Evolutionary conservation across 2,329 filamentous ascomycete genomes (phyloP).

Genomic region (Botryotinia globosa): DNA sequence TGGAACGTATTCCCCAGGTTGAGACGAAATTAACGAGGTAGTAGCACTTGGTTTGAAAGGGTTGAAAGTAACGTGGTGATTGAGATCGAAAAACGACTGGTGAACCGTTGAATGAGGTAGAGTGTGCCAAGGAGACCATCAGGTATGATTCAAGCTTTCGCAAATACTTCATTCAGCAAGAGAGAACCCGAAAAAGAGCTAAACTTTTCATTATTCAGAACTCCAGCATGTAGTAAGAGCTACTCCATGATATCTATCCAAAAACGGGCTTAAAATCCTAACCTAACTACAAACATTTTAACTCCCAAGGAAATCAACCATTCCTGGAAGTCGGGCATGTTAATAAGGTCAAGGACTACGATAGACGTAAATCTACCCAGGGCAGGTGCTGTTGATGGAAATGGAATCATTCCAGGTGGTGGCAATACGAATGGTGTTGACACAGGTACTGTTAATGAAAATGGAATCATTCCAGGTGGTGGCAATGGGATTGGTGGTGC

Average conservation of each 20-base stretch:
- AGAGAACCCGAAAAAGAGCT: background rate
- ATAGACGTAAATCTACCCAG: too few relatives aligned
- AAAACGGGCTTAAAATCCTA: background rate
- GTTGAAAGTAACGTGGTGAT: background rate
- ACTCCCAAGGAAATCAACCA: background rate
- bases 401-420: too few relatives aligned
- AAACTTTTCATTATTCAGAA: accelerated
- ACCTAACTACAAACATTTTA: background rate
- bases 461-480: too few relatives aligned
- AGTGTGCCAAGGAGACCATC: background rate
- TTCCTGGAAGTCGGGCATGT: accelerated
- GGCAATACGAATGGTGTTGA: too few relatives aligned
- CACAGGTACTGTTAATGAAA: too few relatives aligned
- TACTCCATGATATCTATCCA: background rate
- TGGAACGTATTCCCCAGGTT: accelerated
- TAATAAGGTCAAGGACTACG: accelerated
- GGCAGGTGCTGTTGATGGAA: too few relatives aligned
- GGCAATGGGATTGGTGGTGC: too few relatives aligned
- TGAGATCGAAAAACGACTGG: background rate
- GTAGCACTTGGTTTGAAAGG: background rate
- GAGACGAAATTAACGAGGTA: background rate
- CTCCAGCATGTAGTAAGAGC: background rate
- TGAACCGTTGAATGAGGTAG: background rate
- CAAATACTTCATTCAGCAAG: too few relatives aligned
- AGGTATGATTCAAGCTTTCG: background rate